phyloP scores from a whole-genome alignment of 495 filamentous ascomycete species.

The Sphaerosporella brunnea region DNA sequence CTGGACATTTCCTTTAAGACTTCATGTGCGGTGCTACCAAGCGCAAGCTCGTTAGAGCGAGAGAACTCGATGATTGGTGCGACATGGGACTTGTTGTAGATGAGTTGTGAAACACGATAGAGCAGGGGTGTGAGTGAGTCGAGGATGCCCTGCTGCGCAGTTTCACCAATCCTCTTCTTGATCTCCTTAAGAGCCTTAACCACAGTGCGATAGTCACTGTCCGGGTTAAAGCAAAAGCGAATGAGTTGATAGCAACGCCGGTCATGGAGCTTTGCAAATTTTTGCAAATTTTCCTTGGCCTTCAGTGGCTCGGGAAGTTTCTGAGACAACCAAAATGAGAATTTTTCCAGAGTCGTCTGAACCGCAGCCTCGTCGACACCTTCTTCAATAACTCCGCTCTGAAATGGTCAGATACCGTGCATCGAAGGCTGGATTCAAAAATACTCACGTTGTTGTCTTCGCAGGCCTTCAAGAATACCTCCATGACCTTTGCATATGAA shows the following conservation, averaged over 20 bases:
- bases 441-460: slow-evolving; percentile 61
- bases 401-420: too few species aligned
- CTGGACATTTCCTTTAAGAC: slow-evolving; percentile 84
- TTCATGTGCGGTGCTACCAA: slow-evolving; percentile 69
- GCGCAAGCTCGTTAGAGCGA: slow-evolving; percentile 55
- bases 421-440: too few species aligned
- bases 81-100: slow-evolving; percentile 89
- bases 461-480: slow-evolving; percentile 56
- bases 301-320: slow-evolving; percentile 52
- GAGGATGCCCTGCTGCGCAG: slow-evolving; percentile 46
- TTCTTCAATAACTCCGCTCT: slow-evolving; percentile 65
- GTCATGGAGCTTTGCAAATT: slow-evolving; percentile 82
- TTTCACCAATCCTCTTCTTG: slow-evolving; percentile 47
- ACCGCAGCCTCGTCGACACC: slow-evolving; percentile 38
- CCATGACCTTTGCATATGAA: slow-evolving; percentile 48
- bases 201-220: slow-evolving; percentile 81
- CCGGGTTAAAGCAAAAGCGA: slow-evolving; percentile 63
- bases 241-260: slow-evolving; percentile 80
- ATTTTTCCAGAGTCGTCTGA: slow-evolving; percentile 18
- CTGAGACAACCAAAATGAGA: slow-evolving; percentile 40
- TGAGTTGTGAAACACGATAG: slow-evolving; percentile 61
- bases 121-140: slow-evolving; percentile 71
- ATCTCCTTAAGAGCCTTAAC: slow-evolving; percentile 80
- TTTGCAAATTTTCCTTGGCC: slow-evolving; percentile 44
- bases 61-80: slow-evolving; percentile 75